phyloP scores from a whole-genome alignment of 176 grass and related monocot genomes.

The Bolboschoenus planiculmis region DNA sequence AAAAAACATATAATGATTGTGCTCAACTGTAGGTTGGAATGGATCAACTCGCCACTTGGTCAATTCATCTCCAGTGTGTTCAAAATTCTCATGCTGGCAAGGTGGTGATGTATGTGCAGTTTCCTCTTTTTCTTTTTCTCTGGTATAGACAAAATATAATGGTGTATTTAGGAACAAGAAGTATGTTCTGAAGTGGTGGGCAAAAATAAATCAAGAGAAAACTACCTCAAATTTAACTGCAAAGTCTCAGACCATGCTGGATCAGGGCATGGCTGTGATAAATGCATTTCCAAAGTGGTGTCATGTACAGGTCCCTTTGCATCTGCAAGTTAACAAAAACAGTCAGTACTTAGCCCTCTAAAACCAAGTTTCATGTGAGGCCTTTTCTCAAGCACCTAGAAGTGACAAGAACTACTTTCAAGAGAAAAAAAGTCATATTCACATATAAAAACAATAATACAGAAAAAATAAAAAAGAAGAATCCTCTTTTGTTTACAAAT shows the following conservation, averaged over 20 bases:
- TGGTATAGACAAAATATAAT: constrained; percentile 9
- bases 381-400: not conserved
- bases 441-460: not conserved
- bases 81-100: constrained; percentile 25
- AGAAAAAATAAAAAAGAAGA: not conserved
- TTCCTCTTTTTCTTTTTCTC: constrained; percentile 30
- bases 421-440: not conserved
- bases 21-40: constrained; percentile 58
- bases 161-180: not conserved
- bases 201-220: constrained; percentile 17
- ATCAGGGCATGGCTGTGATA: constrained; percentile 47
- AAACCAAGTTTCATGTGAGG: not conserved
- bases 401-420: not conserved
- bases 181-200: not conserved
- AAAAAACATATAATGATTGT: constrained; percentile 24
- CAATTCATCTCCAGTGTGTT: constrained; percentile 47
- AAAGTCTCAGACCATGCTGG: constrained; percentile 30
- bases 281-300: constrained; percentile 25
- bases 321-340: constrained; percentile 31
- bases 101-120: constrained; percentile 11
- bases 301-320: constrained; percentile 1
- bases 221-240: constrained; percentile 46
- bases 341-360: not conserved
- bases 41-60: constrained; percentile 53
- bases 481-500: not conserved